Percentiles rank a stretch among this genome's conserved stretches.
Conservation (phyloP, 495 filamentous ascomycete species). For the Aspergillus baeticus region DNA sequence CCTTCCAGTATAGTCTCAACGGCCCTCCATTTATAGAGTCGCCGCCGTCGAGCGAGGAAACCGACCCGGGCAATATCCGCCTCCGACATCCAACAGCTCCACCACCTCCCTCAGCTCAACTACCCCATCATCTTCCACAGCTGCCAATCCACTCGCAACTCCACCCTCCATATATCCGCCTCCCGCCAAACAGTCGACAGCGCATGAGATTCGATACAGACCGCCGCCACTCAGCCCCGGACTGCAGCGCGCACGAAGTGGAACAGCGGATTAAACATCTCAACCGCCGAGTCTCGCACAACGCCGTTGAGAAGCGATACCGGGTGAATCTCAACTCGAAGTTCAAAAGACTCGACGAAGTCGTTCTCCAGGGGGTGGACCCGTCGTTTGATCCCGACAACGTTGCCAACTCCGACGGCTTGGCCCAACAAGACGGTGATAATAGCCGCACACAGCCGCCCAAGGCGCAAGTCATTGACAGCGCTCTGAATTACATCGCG, state of each 20-base stretch:
- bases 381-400: not conserved
- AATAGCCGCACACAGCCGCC: too few species aligned
- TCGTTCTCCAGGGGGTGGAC: not conserved
- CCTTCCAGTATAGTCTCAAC: not conserved
- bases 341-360: not conserved
- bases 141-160: not conserved
- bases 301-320: slow-evolving; percentile 15
- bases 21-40: not conserved
- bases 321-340: slow-evolving; percentile 10
- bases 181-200: not conserved
- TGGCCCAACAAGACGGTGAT: too few species aligned
- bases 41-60: too few species aligned
- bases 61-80: too few species aligned
- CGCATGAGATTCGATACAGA: not conserved
- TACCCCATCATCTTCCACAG: not conserved
- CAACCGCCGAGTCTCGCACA: slow-evolving; percentile 7
- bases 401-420: not conserved
- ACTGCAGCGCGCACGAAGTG: not conserved
- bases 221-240: not conserved
- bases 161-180: not conserved
- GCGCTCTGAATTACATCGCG: too few species aligned
- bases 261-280: not conserved
- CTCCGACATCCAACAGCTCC: not conserved
- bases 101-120: not conserved
- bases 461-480: too few species aligned